Conservation (phyloP, 352 stramenopile genomes). For the Elongisporangium anandrum region DNA sequence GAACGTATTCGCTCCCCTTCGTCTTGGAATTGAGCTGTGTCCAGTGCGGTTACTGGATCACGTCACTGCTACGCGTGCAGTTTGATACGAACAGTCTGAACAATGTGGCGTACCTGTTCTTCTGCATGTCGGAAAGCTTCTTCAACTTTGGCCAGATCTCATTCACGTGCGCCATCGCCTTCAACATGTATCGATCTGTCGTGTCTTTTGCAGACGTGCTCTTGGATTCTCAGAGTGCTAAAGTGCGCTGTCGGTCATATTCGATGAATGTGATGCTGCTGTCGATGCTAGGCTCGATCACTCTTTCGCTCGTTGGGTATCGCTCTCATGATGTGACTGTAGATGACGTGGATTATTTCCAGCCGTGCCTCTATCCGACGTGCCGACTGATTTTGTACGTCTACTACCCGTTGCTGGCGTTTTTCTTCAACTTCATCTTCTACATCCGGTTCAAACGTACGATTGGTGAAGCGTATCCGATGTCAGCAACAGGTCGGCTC, state of each 20-base stretch:
- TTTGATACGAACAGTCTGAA: conserved; percentile 35
- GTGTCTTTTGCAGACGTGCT: conserved; percentile 73
- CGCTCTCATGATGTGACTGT: conserved; percentile 21
- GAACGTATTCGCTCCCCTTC: conserved; percentile 66
- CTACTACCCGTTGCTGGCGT: conserved; percentile 69
- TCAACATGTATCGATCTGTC: conserved; percentile 78
- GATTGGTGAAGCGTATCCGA: conserved; percentile 67
- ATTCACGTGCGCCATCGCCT: conserved; percentile 72
- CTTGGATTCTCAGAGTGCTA: conserved; percentile 60
- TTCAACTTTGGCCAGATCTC: conserved; percentile 81
- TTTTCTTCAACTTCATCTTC: conserved; percentile 75
- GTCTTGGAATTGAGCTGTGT: conserved; percentile 63
- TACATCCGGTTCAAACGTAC: conserved; percentile 75
- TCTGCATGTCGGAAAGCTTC: conserved; percentile 71
- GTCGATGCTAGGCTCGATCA: conserved; percentile 52
- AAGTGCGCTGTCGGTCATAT: conserved; percentile 52
- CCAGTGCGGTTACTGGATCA: conserved; percentile 74
- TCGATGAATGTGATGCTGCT: conserved; percentile 66
- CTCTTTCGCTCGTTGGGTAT: conserved; percentile 54
- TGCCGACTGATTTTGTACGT: conserved; percentile 72
- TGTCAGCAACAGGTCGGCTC: conserved; percentile 52
- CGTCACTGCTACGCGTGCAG: conserved; percentile 54
- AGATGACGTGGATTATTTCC: conserved; percentile 33
- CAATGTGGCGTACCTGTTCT: conserved; percentile 47
- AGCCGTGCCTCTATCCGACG: conserved; percentile 61